phyloP scores from a whole-genome alignment of 2,329 filamentous ascomycete genomes.

The Trichoderma endophyticum region DNA sequence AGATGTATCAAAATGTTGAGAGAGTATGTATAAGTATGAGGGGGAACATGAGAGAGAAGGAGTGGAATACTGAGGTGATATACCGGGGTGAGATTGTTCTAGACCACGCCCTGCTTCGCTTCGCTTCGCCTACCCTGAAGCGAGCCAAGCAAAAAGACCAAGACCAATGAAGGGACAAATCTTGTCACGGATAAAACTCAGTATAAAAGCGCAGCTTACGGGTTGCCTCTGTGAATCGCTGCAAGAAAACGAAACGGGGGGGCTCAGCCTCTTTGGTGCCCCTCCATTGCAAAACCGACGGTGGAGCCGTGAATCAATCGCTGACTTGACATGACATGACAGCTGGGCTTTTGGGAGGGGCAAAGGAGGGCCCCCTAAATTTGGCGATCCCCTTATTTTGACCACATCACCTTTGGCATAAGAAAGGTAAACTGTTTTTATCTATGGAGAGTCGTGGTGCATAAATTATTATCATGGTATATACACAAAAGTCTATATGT shows the following conservation, averaged over 20 bases:
- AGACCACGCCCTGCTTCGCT: not conserved
- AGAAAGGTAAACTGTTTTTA: not conserved
- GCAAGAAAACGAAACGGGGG: not conserved
- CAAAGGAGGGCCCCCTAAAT: not conserved
- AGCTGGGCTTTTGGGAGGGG: not conserved
- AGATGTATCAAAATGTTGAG: not conserved
- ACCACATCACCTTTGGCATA: not conserved
- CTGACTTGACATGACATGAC: not conserved
- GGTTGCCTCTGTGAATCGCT: not conserved
- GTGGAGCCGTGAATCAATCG: not conserved
- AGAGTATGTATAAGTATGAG: not conserved
- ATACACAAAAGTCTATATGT: not conserved
- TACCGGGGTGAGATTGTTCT: not conserved
- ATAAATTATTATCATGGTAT: not conserved
- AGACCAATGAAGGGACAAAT: not conserved
- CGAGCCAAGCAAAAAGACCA: not conserved
- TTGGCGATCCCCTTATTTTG: slow-evolving; percentile 5
- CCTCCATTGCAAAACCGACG: not conserved
- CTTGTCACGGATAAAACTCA: not conserved
- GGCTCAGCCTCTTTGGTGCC: slow-evolving; percentile 4
- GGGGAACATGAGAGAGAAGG: not conserved
- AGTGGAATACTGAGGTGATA: not conserved
- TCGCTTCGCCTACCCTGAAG: not conserved
- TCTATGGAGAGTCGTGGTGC: not conserved
- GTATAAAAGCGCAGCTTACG: not conserved